These are phyloP conservation scores for Aspergillus campestris DNA, from an alignment of 495 filamentous ascomycete genomes.

Conservation along the genomic window DNA sequence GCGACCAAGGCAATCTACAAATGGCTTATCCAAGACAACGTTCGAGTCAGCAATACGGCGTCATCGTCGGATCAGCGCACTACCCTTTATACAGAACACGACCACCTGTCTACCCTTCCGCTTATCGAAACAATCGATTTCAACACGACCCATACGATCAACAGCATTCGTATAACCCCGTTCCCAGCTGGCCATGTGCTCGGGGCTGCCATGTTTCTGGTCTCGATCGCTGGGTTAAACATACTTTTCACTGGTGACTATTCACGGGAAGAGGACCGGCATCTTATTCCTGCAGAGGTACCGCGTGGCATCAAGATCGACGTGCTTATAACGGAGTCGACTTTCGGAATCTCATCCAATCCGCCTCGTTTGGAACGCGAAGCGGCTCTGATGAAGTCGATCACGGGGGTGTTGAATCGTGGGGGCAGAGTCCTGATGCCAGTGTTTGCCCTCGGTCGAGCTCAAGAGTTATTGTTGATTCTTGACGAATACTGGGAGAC, in stretches of 20 bases:
- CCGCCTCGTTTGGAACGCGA: conserved; percentile 84
- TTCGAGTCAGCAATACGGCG: conserved; percentile 76
- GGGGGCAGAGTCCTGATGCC: conserved; percentile 91
- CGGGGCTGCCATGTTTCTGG: conserved; percentile 96
- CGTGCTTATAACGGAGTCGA: conserved; percentile 93
- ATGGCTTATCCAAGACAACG: conserved; percentile 95
- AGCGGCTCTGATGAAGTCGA: conserved; percentile 85
- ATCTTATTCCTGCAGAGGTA: conserved; percentile 85
- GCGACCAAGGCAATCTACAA: conserved; percentile 99
- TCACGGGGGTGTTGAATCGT: conserved; percentile 79
- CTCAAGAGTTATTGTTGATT: conserved; percentile 89
- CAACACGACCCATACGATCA: conserved; percentile 93
- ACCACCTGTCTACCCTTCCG: conserved; percentile 86
- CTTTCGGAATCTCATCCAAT: conserved; percentile 88
- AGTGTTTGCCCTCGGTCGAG: conserved; percentile 87
- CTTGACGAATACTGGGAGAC: conserved; percentile 94
- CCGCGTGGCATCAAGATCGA: conserved; percentile 82
- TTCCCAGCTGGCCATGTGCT: conserved; percentile 96
- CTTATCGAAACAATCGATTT: conserved; percentile 96
- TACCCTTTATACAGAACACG: conserved; percentile 85
- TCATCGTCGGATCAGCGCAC: conserved; percentile 63
- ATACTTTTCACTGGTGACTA: conserved; percentile 98
- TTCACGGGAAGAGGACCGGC: conserved; percentile 85
- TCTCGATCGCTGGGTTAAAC: conserved; percentile 92
- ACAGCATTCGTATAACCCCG: conserved; percentile 90